These are phyloP conservation scores for Podospora fimiseda DNA, from an alignment of 495 filamentous ascomycete genomes.

Conservation along the genomic window DNA sequence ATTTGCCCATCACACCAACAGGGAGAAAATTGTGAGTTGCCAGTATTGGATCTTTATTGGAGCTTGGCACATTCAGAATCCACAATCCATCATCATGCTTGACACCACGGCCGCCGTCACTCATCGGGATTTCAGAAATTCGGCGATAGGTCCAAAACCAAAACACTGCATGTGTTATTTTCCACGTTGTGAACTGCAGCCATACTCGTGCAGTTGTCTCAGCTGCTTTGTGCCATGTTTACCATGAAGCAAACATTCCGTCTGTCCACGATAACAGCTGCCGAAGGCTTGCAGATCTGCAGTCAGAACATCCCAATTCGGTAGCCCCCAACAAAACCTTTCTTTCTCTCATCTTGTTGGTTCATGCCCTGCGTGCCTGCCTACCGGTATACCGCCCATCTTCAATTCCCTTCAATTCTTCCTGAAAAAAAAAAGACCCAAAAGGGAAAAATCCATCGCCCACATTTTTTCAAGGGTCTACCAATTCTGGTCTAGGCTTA, in stretches of 20 bases:
- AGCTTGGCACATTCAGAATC: not conserved
- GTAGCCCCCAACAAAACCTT: too few relatives aligned
- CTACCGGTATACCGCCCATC: too few relatives aligned
- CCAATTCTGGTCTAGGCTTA: not conserved
- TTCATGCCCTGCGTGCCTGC: too few relatives aligned
- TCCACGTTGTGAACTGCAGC: constrained; percentile 22
- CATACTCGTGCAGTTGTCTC: constrained; percentile 2
- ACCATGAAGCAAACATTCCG: not conserved
- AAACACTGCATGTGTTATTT: constrained; percentile 15
- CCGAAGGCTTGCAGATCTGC: not conserved
- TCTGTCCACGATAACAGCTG: constrained; percentile 6
- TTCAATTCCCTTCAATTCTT: too few relatives aligned
- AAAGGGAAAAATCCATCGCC: constrained; percentile 16
- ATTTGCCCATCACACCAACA: not conserved
- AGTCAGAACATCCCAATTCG: not conserved
- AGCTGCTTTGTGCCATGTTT: constrained; percentile 1
- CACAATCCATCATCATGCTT: too few relatives aligned
- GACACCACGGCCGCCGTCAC: too few relatives aligned
- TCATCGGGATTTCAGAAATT: not conserved
- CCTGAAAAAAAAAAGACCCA: too few relatives aligned
- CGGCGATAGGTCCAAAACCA: not conserved
- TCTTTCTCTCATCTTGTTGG: constrained; percentile 8
- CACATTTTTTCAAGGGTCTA: constrained; percentile 10
- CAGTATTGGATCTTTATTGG: not conserved
- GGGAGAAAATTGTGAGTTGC: too few relatives aligned